Evolutionary conservation across 1,284 basidiomycete species (phyloP).

Genomic region (Peniophora sp.): DNA sequence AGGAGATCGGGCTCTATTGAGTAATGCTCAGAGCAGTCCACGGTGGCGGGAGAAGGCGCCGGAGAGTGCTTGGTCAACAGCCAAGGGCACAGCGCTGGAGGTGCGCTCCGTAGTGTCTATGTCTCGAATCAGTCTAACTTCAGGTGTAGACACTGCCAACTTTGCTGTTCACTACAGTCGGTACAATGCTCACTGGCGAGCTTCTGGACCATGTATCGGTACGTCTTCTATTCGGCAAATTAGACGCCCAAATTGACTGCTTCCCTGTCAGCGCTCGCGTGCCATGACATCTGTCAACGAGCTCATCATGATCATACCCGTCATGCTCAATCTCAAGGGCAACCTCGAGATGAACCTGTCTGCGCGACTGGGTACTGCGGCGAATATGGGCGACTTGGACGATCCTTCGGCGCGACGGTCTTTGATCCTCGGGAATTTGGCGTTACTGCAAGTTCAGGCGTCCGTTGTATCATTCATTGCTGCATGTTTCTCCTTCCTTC

Average conservation of each 20-base stretch:
- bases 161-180: constrained; percentile 61
- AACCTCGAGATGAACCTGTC: constrained; percentile 94
- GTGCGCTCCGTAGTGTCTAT: constrained; percentile 28
- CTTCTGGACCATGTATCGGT: constrained; percentile 82
- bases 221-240: constrained; percentile 19
- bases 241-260: neutral
- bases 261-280: constrained; percentile 64
- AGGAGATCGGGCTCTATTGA: constrained; percentile 26
- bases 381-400: constrained; percentile 87
- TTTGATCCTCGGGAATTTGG: constrained; percentile 78
- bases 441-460: constrained; percentile 90
- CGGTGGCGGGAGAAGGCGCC: constrained; percentile 18
- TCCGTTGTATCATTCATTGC: constrained; percentile 85
- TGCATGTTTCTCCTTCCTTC: constrained; percentile 68
- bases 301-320: constrained; percentile 94
- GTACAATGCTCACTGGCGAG: constrained; percentile 83
- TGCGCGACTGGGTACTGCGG: constrained; percentile 67
- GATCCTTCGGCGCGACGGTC: constrained; percentile 53
- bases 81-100: constrained; percentile 57
- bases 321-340: constrained; percentile 92
- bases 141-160: constrained; percentile 62
- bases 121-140: constrained; percentile 4
- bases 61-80: constrained; percentile 37
- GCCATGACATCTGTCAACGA: constrained; percentile 90
- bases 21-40: constrained; percentile 15